These are phyloP conservation scores for Fusarium denticulatum DNA, from an alignment of 2,329 filamentous ascomycete species.

Conservation along the genomic window DNA sequence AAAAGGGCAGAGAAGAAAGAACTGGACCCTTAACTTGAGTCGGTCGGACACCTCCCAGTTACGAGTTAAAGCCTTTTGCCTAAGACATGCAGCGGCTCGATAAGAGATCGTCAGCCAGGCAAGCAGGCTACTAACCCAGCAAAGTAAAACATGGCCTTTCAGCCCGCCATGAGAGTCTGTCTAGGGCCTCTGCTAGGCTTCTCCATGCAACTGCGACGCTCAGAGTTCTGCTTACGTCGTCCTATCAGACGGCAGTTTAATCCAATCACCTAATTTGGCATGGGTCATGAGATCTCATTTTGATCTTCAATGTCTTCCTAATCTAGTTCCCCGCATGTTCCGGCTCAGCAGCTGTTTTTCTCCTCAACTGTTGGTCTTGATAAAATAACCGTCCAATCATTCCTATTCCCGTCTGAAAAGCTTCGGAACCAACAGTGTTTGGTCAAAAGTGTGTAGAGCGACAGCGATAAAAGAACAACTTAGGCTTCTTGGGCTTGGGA, in stretches of 20 bases:
- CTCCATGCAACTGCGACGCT: background rate
- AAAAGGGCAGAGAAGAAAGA: background rate
- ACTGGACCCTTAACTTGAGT: constrained; percentile 1
- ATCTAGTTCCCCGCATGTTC: constrained; percentile 6
- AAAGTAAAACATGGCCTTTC: constrained; percentile 3
- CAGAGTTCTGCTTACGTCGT: constrained; percentile 9
- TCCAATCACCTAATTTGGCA: constrained; percentile 21
- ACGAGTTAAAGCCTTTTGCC: constrained; percentile 19
- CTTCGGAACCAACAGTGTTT: background rate
- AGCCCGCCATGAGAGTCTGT: background rate
- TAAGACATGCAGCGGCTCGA: constrained; percentile 31
- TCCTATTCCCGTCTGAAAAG: constrained; percentile 5
- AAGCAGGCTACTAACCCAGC: background rate
- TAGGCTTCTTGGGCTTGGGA: constrained; percentile 6
- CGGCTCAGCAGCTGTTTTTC: background rate
- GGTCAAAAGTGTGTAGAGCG: constrained; percentile 1
- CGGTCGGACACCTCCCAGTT: background rate
- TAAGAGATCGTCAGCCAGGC: constrained; percentile 14
- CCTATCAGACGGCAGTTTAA: constrained; percentile 26
- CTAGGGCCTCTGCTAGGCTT: background rate
- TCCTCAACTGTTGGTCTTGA: background rate
- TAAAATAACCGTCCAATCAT: background rate
- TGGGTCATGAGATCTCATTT: constrained; percentile 5
- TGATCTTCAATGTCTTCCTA: constrained; percentile 5
- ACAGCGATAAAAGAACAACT: background rate